Evolutionary conservation across 2,329 filamentous ascomycete species (phyloP).

Genomic region (Colletotrichum theobromicola): DNA sequence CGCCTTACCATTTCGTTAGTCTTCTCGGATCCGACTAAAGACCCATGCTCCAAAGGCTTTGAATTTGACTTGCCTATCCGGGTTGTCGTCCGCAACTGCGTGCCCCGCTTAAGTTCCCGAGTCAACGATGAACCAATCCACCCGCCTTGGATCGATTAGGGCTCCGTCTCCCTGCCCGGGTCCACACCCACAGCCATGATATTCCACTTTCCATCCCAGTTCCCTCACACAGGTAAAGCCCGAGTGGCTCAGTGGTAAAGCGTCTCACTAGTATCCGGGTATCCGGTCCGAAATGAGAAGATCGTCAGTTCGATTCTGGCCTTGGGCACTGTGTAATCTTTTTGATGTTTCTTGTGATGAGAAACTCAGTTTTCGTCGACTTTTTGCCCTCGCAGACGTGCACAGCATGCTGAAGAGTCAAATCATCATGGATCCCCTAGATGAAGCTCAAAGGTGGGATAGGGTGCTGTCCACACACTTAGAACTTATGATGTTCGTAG

Average conservation of each 20-base stretch:
- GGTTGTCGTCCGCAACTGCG: not conserved
- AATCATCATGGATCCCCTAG: too few relatives aligned
- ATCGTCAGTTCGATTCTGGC: slow-evolving; percentile 21
- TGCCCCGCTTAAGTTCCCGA: not conserved
- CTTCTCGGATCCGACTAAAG: not conserved
- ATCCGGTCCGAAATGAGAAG: slow-evolving; percentile 8
- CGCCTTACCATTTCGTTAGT: not conserved
- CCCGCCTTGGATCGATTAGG: not conserved
- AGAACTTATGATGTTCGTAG: not conserved
- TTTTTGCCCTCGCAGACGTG: not conserved
- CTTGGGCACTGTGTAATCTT: not conserved
- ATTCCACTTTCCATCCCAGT: fast-evolving
- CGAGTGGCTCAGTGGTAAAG: slow-evolving; percentile 23
- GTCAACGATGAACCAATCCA: not conserved
- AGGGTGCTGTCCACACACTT: not conserved
- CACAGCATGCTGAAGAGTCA: not conserved
- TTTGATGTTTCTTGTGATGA: not conserved
- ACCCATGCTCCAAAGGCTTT: not conserved
- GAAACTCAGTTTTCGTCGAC: not conserved
- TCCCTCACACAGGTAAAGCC: not conserved
- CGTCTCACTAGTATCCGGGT: slow-evolving; percentile 18
- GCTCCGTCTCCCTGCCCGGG: not conserved
- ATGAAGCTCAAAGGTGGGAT: not conserved
- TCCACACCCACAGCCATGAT: not conserved
- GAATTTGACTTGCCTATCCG: not conserved